Evolutionary conservation across 2,329 filamentous ascomycete genomes (phyloP).

Genomic region (Colletotrichum orbiculare): DNA sequence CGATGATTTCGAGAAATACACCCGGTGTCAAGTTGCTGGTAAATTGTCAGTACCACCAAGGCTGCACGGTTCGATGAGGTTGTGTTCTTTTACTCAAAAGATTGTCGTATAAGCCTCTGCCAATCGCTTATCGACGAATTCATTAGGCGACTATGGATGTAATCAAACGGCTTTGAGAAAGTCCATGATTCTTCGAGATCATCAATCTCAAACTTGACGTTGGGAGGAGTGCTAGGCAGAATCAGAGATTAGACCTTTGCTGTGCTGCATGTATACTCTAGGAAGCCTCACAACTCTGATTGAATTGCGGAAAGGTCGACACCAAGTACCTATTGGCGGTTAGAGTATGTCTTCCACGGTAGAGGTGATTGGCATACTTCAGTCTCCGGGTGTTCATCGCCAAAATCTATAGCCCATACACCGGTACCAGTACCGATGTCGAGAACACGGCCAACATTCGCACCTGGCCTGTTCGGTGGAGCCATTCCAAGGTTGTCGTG

Average conservation of each 20-base stretch:
- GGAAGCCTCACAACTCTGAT: constrained; percentile 42
- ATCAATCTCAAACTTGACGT: constrained; percentile 59
- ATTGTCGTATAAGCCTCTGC: constrained; percentile 49
- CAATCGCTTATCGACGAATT: constrained; percentile 47
- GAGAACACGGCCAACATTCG: constrained; percentile 45
- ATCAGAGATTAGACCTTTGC: no score
- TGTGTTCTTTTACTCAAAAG: constrained; percentile 41
- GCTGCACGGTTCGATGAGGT: no score
- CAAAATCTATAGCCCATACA: constrained; percentile 58
- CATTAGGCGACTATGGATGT: constrained; percentile 52
- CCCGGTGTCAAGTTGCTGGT: constrained; percentile 51
- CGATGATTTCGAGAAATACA: constrained; percentile 56
- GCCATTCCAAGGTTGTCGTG: constrained; percentile 43
- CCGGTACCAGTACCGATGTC: constrained; percentile 62
- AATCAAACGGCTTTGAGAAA: constrained; percentile 51
- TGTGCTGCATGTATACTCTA: no score
- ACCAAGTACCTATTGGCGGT: constrained; percentile 44
- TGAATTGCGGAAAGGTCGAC: constrained; percentile 55
- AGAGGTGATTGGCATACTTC: constrained; percentile 29
- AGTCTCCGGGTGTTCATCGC: constrained; percentile 24
- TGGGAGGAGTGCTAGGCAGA: constrained; percentile 54
- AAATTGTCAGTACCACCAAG: not conserved
- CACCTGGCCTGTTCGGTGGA: constrained; percentile 40
- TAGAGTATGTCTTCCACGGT: not conserved
- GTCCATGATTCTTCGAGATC: constrained; percentile 53